phyloP scores from a whole-genome alignment of 2,329 filamentous ascomycete species.

The Trichoderma gracile region DNA sequence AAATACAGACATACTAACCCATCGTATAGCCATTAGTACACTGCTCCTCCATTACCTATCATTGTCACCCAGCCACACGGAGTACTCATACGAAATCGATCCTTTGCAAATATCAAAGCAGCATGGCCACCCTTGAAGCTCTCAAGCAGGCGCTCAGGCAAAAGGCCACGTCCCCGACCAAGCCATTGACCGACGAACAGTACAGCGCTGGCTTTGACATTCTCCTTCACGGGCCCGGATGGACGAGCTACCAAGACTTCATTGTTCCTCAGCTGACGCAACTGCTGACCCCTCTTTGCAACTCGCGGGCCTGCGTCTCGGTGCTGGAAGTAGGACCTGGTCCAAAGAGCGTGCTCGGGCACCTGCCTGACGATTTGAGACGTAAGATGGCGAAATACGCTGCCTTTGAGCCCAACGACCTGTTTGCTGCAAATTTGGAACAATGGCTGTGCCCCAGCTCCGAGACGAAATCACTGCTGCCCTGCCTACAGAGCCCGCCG shows the following conservation, averaged over 20 bases:
- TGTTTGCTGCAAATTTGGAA: slow-evolving; percentile 49
- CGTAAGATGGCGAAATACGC: slow-evolving; percentile 50
- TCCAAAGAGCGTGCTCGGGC: slow-evolving; percentile 53
- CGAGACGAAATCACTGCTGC: slow-evolving; percentile 41
- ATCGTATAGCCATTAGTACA: neutral
- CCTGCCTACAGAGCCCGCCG: slow-evolving; percentile 42
- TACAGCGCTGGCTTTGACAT: slow-evolving; percentile 52
- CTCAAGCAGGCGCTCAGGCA: slow-evolving; percentile 18
- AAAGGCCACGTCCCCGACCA: slow-evolving; percentile 29
- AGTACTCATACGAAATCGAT: neutral
- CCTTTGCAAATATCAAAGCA: neutral
- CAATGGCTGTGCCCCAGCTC: slow-evolving; percentile 41
- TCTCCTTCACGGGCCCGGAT: slow-evolving; percentile 40
- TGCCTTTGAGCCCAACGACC: slow-evolving; percentile 54
- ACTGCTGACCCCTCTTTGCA: slow-evolving; percentile 45
- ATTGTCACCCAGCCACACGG: slow-evolving; percentile 26
- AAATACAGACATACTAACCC: neutral
- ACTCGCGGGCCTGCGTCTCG: slow-evolving; percentile 47
- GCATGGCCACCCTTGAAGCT: slow-evolving; percentile 15
- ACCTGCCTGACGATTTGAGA: slow-evolving; percentile 47
- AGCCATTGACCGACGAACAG: slow-evolving; percentile 48
- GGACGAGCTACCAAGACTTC: slow-evolving; percentile 50
- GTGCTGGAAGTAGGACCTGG: slow-evolving; percentile 63
- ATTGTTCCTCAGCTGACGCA: slow-evolving; percentile 51
- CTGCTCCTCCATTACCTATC: slow-evolving; percentile 28